Percentiles rank a stretch among this genome's conserved stretches.
phyloP scores from a whole-genome alignment of 768 basidiomycete species.

The Rubroboletus pulcherrimus region DNA sequence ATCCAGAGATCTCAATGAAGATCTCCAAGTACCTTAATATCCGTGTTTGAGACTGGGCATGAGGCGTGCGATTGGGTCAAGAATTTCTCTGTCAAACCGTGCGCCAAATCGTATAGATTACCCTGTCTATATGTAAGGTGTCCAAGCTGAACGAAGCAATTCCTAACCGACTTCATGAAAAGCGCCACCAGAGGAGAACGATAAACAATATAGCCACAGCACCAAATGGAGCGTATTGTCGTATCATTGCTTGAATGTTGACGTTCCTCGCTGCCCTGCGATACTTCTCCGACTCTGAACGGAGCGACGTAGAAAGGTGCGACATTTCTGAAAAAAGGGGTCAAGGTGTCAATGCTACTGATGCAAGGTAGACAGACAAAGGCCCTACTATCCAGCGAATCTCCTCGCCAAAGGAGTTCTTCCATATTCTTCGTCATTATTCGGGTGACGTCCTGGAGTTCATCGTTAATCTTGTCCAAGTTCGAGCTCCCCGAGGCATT shows the following conservation, averaged over 20 bases:
- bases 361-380: background rate
- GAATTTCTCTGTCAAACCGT: background rate
- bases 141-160: conserved; percentile 13
- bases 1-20: background rate
- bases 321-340: conserved; percentile 74
- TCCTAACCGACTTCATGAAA: conserved; percentile 41
- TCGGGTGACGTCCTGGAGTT: conserved; percentile 94
- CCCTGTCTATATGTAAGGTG: conserved; percentile 22
- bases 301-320: conserved; percentile 87
- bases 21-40: background rate
- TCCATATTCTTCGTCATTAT: conserved; percentile 99
- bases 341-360: background rate
- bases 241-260: conserved; percentile 88
- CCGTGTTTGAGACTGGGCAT: background rate
- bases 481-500: conserved; percentile 59
- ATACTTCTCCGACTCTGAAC: conserved; percentile 97
- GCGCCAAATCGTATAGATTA: conserved; percentile 25
- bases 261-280: conserved; percentile 93
- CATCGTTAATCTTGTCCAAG: conserved; percentile 89
- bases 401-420: conserved; percentile 95
- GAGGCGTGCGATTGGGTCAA: background rate
- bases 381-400: conserved; percentile 86
- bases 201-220: conserved; percentile 78
- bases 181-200: conserved; percentile 76
- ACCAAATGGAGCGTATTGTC: conserved; percentile 93